Evolutionary conservation across 148 eudicot species (phyloP).

Genomic region (Rhododendron henanense): DNA sequence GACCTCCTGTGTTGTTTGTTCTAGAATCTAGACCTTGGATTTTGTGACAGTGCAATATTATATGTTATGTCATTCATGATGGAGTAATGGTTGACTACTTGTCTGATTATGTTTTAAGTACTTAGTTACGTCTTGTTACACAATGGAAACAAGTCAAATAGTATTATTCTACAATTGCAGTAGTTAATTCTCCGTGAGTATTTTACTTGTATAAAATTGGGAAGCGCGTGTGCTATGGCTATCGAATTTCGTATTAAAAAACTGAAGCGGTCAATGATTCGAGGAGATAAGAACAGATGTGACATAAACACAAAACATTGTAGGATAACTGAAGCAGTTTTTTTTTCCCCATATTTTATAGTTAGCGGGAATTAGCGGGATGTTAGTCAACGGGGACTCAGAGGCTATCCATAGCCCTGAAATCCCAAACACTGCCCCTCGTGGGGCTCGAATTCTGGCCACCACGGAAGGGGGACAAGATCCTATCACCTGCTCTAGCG

Average conservation of each 20-base stretch:
- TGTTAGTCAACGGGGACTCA: too few species aligned
- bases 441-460: too few species aligned
- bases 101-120: background rate
- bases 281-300: background rate
- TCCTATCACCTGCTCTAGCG: too few species aligned
- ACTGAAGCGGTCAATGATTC: background rate
- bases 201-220: background rate
- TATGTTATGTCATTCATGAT: background rate
- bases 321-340: background rate
- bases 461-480: too few species aligned
- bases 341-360: too few species aligned
- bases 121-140: background rate
- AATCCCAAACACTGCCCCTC: too few species aligned
- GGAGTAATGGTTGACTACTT: constrained; percentile 3
- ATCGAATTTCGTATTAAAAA: background rate
- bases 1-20: background rate
- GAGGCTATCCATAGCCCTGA: too few species aligned
- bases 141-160: background rate
- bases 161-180: background rate
- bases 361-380: too few species aligned
- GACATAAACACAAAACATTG: background rate
- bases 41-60: background rate
- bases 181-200: background rate
- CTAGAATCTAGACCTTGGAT: background rate
- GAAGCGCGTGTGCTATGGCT: background rate